These are phyloP conservation scores for Leavenworthia alabamica DNA, from an alignment of 345 rosid genomes.

Conservation along the genomic window DNA sequence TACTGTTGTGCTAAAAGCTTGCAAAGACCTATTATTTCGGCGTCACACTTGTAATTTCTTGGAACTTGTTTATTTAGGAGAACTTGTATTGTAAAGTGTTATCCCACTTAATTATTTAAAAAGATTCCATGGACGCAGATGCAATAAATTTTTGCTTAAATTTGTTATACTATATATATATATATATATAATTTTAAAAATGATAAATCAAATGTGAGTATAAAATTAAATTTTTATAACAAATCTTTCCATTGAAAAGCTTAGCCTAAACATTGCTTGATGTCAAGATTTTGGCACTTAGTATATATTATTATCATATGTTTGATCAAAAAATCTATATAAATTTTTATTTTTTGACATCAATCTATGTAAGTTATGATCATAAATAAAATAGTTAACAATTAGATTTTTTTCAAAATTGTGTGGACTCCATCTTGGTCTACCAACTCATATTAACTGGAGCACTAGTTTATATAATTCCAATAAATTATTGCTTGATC, in stretches of 20 bases:
- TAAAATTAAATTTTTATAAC: too few species aligned
- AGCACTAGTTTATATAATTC: neutral
- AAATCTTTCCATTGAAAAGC: neutral
- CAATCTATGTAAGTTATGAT: neutral
- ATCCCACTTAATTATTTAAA: neutral
- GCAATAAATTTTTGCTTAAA: neutral
- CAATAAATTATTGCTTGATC: neutral
- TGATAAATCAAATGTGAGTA: too few species aligned
- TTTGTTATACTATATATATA: neutral
- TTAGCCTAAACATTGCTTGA: neutral
- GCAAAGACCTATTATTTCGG: constrained; percentile 19
- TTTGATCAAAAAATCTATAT: neutral
- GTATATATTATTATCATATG: neutral
- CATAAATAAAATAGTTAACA: neutral
- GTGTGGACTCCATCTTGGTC: neutral
- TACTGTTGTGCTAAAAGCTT: constrained; percentile 16
- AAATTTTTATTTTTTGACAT: neutral
- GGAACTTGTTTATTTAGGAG: constrained; percentile 10
- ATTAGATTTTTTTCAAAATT: neutral
- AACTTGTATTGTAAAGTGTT: constrained; percentile 1
- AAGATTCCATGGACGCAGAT: neutral
- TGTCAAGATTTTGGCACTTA: neutral
- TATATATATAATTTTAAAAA: too few species aligned
- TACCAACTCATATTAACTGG: neutral
- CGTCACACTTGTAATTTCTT: neutral